Evolutionary conservation across 768 basidiomycete species (phyloP), one percentile per base, ranked within the genome.

Genomic region (Auriscalpium vulgare): DNA sequence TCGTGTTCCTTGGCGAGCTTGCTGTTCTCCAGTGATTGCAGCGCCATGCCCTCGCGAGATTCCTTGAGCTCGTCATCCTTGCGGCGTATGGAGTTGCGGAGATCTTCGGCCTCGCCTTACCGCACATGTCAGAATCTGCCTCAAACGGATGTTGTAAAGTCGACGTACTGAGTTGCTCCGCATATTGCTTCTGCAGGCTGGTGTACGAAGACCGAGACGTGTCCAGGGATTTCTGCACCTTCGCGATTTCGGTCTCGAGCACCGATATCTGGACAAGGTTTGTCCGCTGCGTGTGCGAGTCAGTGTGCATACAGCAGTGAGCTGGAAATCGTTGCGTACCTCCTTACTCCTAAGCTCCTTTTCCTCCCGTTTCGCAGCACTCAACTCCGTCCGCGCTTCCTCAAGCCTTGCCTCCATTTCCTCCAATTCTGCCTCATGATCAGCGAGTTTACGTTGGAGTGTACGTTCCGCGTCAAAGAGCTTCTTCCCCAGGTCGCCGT

Each of bases 281-380:
- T 64, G 81, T 75, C 38, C 84, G 79, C 85, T 89, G 65, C 53
- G 63, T 56, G 51, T 40, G 53, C 62, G 23, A 72, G 64, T 10
- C 54, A 29, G 29, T 55, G 5, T 58, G 54, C 17, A 40, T 16
- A 46, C 52, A 56, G 14, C 47, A 58, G 55, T 38, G 51, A 48
- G 29, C 59, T 8, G 43, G 55, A 44, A 19, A 56, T 45, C 2
- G 4, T 47, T 62, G 71, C 62, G 10, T 56, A 91, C 91, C 76
- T 97, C 95, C 69, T 94, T 95, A 11, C 80, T 75, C 47, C 90
- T 77, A 61, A 95, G 70, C 64, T 97, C 95, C 72, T 97, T 97
- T 70, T 97, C 94, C 64, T 97, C 93, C 43, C 90, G 80, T 68
- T 91, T 89, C 5, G 88, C 85, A 7, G 86, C 78, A 13, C 76